Conservation (phyloP, 2,329 filamentous ascomycete genomes). For the Beauveria pseudobassiana region DNA sequence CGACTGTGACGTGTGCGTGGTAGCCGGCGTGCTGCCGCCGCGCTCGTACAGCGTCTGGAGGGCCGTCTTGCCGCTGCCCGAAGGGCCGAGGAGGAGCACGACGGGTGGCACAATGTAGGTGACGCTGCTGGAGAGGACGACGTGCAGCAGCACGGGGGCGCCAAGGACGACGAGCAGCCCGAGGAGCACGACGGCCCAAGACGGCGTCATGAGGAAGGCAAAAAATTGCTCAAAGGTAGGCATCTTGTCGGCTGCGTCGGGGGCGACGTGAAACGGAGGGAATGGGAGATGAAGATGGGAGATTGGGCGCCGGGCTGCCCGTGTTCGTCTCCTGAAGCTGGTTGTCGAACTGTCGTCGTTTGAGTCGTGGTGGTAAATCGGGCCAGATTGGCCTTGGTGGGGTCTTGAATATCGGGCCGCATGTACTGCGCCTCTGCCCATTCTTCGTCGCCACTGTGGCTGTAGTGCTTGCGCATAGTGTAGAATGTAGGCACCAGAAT, state of each 20-base stretch:
- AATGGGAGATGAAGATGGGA: background rate
- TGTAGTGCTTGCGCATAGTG: background rate
- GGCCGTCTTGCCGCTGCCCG: conserved; percentile 79
- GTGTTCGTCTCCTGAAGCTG: background rate
- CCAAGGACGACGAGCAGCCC: conserved; percentile 64
- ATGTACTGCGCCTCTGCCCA: background rate
- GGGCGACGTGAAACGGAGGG: background rate
- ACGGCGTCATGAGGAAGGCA: conserved; percentile 53
- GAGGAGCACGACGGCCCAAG: conserved; percentile 54
- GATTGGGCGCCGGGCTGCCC: background rate
- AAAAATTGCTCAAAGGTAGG: conserved; percentile 32
- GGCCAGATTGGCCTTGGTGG: background rate
- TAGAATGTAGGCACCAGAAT: no score
- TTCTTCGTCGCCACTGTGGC: background rate
- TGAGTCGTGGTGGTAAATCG: background rate
- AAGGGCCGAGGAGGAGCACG: conserved; percentile 74
- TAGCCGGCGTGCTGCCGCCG: conserved; percentile 29
- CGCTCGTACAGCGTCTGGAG: conserved; percentile 69
- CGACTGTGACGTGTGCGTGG: conserved; percentile 50
- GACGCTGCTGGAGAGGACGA: conserved; percentile 59
- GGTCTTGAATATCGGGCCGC: background rate
- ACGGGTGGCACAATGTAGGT: conserved; percentile 62
- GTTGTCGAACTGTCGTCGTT: background rate
- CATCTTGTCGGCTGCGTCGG: conserved; percentile 24
- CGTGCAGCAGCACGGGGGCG: conserved; percentile 71